Percentiles rank a stretch among this genome's conserved stretches.
Conservation (phyloP, 306 rosid species). For the Glycyrrhiza uralensis region DNA sequence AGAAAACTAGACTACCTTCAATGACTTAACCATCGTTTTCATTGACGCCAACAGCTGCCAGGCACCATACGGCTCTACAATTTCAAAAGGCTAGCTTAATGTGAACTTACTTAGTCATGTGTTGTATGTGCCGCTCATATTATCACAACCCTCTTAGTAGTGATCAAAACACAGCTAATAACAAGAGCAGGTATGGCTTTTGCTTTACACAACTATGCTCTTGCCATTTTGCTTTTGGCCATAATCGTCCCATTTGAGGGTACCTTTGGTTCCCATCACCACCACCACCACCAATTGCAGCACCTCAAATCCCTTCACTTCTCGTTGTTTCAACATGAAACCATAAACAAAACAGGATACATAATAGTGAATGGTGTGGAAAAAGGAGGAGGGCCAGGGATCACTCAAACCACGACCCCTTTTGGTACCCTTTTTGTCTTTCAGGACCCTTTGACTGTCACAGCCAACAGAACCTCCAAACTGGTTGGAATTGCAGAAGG, state of each 20-base stretch:
- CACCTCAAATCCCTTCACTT: slow-evolving; percentile 59
- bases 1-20: neutral
- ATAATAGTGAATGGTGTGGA: slow-evolving; percentile 50
- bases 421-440: slow-evolving; percentile 63
- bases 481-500: slow-evolving; percentile 55
- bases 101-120: neutral
- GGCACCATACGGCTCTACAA: neutral
- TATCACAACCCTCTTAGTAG: neutral
- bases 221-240: slow-evolving; percentile 25
- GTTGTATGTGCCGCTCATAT: neutral
- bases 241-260: slow-evolving; percentile 11
- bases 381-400: slow-evolving; percentile 46
- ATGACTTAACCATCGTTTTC: slow-evolving; percentile 16
- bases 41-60: neutral
- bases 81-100: neutral
- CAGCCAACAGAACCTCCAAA: slow-evolving; percentile 45
- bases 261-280: slow-evolving; percentile 11
- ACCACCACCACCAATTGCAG: slow-evolving; percentile 13
- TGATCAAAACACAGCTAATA: neutral
- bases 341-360: slow-evolving; percentile 66
- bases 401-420: slow-evolving; percentile 50
- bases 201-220: neutral
- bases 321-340: slow-evolving; percentile 63
- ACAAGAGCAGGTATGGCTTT: neutral
- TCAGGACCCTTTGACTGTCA: slow-evolving; percentile 55